Evolutionary conservation across 2,329 filamentous ascomycete genomes (phyloP).

Genomic region (Trichothecium sympodiale): DNA sequence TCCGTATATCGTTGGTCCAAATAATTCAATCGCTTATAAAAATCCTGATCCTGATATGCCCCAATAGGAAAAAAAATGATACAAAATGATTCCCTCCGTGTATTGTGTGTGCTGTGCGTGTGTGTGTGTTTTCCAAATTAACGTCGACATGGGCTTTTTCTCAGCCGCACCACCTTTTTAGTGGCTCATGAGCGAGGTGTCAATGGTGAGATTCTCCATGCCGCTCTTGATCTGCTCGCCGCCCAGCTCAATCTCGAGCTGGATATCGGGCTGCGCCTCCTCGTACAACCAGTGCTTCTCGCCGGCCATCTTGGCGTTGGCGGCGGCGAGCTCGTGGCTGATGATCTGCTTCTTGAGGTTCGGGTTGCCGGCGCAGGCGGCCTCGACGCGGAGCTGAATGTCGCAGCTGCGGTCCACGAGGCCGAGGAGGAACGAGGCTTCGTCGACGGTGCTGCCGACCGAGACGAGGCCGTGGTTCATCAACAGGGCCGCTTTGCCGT

Average conservation of each 20-base stretch:
- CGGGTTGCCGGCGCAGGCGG: slow-evolving; percentile 38
- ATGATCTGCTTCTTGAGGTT: slow-evolving; percentile 29
- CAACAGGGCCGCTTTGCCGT: slow-evolving; percentile 51
- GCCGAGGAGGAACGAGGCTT: slow-evolving; percentile 60
- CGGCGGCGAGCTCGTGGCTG: slow-evolving; percentile 24
- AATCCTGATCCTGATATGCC: no score
- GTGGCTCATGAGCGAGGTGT: slow-evolving; percentile 3
- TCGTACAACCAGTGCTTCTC: slow-evolving; percentile 33
- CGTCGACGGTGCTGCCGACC: slow-evolving; percentile 61
- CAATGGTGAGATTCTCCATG: slow-evolving; percentile 12
- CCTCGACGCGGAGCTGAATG: slow-evolving; percentile 57
- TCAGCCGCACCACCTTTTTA: no score
- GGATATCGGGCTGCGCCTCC: slow-evolving; percentile 35
- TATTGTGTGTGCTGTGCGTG: no score
- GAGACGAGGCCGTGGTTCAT: slow-evolving; percentile 64
- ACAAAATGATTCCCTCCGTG: no score
- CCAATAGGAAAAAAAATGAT: no score
- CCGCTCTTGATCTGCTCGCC: slow-evolving; percentile 16
- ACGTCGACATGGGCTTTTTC: no score
- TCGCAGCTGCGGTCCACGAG: slow-evolving; percentile 58
- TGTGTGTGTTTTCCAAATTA: no score
- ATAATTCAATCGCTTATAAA: no score
- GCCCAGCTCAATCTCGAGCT: slow-evolving; percentile 31
- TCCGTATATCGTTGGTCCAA: no score
- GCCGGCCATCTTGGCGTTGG: slow-evolving; percentile 32